Base-by-base conservation (phyloP, 352 stramenopile species). In the Globisporangium takayamanum region DNA sequence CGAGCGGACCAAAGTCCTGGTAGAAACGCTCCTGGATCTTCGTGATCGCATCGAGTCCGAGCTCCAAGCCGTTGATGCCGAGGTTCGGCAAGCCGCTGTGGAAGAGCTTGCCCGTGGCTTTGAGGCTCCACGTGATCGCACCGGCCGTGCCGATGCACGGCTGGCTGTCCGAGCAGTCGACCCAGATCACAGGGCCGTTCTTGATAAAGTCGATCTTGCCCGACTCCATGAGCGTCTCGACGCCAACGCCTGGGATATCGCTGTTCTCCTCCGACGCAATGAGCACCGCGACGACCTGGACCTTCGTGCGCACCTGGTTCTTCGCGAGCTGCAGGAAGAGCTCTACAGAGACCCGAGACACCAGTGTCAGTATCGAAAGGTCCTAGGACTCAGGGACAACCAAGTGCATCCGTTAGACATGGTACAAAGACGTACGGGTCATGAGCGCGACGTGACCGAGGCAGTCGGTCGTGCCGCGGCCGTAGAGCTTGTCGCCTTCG, bases 131-230 rank as follows among this genome's bases (percentile, higher is more conserved):
- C 39, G 89, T 92, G 47, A 95, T 82, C 0, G 76, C 74, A 20
- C 88, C 86, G 30, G 88, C 82, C 36, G 91, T 97, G 10, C 91
- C 91, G 50, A 97, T 96, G 70, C 90, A 97, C 16, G 91, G 90
- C 67, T 97, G 87, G 39, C 74, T 93, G 69, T 98, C 91, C 12
- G 88, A 91, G 63, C 84, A 92, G 70, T 98, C 92, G 20, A 98
- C 76, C 92, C 91, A 97, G 53, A 97, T 92, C 33, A 96, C 80
- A 0, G 89, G 90, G 4, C 90, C 88, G 59, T 96, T 94, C 79
- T 97, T 96, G 57, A 97, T 75, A 59, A 95, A 92, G 60, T 97
- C 87, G 36, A 98, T 87, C 60, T 94, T 89, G 6, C 92, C 90
- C 0, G 78, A 83, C 63, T 87, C 80, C 73, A 94, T 87, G 25